phyloP scores from a whole-genome alignment of 768 basidiomycete species.

The Cystobasidium ongulense region DNA sequence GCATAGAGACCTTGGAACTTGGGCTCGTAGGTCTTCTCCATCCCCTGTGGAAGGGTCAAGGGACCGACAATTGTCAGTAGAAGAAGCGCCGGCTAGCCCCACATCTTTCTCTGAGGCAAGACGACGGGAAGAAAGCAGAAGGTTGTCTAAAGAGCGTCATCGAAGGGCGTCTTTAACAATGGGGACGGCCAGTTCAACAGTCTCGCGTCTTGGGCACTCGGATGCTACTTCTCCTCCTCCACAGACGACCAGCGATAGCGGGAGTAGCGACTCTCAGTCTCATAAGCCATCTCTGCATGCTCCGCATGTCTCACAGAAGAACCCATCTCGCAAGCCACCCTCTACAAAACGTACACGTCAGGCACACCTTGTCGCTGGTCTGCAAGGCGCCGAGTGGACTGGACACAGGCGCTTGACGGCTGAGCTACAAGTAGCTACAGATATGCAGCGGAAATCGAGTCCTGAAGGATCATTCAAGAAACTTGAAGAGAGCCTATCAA shows the following conservation, averaged over 20 bases:
- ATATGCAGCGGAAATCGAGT: neutral
- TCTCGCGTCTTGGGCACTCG: neutral
- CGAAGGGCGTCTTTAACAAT: neutral
- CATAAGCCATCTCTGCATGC: neutral
- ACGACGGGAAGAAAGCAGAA: neutral
- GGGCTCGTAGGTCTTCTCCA: neutral
- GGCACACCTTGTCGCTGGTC: neutral
- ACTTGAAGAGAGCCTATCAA: neutral
- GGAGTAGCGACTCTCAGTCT: neutral
- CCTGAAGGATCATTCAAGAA: neutral
- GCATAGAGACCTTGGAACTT: neutral
- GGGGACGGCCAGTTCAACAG: neutral
- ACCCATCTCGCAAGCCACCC: neutral
- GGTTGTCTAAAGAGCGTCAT: neutral
- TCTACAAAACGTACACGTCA: neutral
- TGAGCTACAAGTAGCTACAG: neutral
- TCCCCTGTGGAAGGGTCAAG: neutral
- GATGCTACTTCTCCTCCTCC: neutral
- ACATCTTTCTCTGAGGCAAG: neutral
- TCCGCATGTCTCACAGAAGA: neutral
- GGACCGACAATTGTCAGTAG: neutral
- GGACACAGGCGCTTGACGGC: neutral
- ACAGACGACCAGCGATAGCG: neutral
- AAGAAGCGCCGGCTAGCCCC: neutral
- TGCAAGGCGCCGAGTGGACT: conserved; percentile 1